Evolutionary conservation across 805 yeast species (phyloP).

Genomic region (Spathaspora hagerdaliae): DNA sequence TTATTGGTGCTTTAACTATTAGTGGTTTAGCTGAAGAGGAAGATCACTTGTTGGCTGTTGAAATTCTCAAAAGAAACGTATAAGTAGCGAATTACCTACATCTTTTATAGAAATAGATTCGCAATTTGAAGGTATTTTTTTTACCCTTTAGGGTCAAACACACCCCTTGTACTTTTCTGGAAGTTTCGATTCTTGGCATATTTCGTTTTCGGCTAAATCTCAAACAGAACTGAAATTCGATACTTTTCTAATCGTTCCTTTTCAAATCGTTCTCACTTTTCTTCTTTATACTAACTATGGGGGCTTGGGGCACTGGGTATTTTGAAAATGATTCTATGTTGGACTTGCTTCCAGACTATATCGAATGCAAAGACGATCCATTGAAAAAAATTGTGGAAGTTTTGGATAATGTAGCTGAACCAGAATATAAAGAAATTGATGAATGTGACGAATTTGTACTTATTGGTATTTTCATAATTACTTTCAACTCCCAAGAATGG

Average conservation of each 20-base stretch:
- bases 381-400: too few relatives aligned
- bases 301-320: constrained; percentile 47
- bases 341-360: constrained; percentile 26
- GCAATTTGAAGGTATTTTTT: too few relatives aligned
- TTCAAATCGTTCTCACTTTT: too few relatives aligned
- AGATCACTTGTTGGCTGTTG: constrained; percentile 48
- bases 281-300: constrained; percentile 10
- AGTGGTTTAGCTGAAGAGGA: constrained; percentile 55
- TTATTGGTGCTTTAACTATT: constrained; percentile 48
- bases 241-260: too few relatives aligned
- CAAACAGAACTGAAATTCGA: too few relatives aligned
- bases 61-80: constrained; percentile 16
- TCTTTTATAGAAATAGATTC: too few relatives aligned
- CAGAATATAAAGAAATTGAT: neutral
- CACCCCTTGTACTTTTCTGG: too few relatives aligned
- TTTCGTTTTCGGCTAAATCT: too few relatives aligned
- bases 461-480: too few relatives aligned
- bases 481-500: neutral
- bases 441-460: neutral
- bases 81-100: neutral
- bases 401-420: neutral
- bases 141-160: too few relatives aligned
- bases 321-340: constrained; percentile 40
- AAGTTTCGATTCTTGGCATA: too few relatives aligned
- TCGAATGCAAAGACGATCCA: neutral